Conservation (phyloP, 2,329 filamentous ascomycete species). For the Ceratocystis ficicola region DNA sequence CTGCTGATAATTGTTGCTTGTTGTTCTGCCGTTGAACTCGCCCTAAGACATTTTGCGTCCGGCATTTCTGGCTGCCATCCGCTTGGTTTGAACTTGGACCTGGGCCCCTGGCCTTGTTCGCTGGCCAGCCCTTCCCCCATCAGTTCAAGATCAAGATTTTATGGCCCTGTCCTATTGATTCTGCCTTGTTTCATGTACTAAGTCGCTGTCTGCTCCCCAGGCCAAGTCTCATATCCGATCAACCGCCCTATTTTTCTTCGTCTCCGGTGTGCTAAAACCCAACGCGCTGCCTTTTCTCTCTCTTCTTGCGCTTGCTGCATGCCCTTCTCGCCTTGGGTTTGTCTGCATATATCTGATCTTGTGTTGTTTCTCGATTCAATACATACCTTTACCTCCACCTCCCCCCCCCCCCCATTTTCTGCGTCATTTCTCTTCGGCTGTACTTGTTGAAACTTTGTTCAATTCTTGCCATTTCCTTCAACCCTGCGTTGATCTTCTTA, state of each 20-base stretch:
- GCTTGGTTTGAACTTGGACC: not conserved
- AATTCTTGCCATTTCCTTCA: not conserved
- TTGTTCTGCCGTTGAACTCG: not conserved
- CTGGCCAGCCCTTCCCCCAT: not conserved
- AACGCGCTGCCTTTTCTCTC: not conserved
- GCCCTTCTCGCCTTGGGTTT: too few relatives aligned
- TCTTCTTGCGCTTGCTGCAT: not conserved
- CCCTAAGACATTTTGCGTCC: not conserved
- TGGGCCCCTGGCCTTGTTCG: not conserved
- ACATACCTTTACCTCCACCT: not conserved
- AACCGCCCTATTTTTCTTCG: not conserved
- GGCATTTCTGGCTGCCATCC: conserved; percentile 1
- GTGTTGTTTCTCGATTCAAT: not conserved
- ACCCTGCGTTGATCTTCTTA: conserved; percentile 7
- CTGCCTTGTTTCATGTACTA: not conserved
- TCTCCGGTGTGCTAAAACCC: not conserved
- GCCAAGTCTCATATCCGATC: not conserved
- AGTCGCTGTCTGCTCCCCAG: not conserved
- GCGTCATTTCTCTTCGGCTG: not conserved
- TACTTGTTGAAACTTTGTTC: not conserved
- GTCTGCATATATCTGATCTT: not conserved
- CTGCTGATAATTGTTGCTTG: not conserved
- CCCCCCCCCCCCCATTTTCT: not conserved
- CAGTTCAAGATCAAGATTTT: conserved; percentile 1
- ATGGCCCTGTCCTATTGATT: not conserved